A percentile compares a stretch with the other conserved stretches of the same genome.
Evolutionary conservation across 805 yeast species (phyloP).

Genomic region (Kuraishia floccosa): DNA sequence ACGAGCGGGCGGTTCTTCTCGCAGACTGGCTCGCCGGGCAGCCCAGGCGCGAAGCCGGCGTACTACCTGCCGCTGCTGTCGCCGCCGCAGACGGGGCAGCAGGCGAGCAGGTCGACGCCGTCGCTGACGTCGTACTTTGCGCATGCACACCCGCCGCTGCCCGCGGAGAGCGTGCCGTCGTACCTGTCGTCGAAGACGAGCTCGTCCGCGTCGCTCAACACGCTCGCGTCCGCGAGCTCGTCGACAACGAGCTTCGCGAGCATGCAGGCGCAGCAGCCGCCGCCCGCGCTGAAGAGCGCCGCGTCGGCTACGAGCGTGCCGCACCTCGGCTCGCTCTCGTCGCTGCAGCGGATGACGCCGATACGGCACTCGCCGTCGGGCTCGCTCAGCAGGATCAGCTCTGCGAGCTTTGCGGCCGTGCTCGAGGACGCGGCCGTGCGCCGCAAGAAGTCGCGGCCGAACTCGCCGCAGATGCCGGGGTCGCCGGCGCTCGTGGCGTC

Average conservation of each 20-base stretch:
- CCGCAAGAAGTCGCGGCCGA: constrained; percentile 27
- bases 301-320: constrained; percentile 5
- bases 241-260: constrained; percentile 10
- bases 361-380: constrained; percentile 17
- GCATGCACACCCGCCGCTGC: not conserved
- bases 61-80: constrained; percentile 7
- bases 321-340: constrained; percentile 25
- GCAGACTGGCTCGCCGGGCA: no score
- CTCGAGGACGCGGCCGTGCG: constrained; percentile 33
- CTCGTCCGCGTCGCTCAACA: constrained; percentile 17
- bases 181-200: constrained; percentile 18
- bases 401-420: no score
- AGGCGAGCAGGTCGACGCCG: constrained; percentile 11
- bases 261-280: not conserved
- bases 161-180: no score
- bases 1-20: constrained; percentile 6
- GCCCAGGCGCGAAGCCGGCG: no score
- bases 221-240: constrained; percentile 16
- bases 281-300: not conserved
- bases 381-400: no score
- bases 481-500: not conserved
- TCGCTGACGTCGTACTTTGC: constrained; percentile 9
- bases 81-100: constrained; percentile 1
- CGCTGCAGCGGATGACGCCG: constrained; percentile 58
- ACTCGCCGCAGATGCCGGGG: constrained; percentile 12